Percentiles rank a stretch among this genome's conserved stretches.
Evolutionary conservation across 2,329 filamentous ascomycete genomes (phyloP).

Genomic region (Berkeleyomyces basicola): DNA sequence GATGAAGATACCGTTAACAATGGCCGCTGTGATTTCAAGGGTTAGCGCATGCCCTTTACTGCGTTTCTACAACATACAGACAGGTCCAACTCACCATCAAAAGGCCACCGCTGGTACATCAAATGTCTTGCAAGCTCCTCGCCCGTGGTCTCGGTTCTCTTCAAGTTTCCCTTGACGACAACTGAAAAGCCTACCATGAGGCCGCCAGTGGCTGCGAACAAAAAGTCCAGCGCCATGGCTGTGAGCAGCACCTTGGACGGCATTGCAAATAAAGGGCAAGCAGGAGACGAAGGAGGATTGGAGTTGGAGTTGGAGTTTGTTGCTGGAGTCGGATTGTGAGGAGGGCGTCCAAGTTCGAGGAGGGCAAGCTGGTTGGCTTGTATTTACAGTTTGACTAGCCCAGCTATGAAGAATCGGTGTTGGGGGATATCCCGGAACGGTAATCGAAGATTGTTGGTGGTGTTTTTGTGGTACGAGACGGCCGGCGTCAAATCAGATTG

Average conservation of each 20-base stretch:
- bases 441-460: not conserved
- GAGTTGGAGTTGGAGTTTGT: no score
- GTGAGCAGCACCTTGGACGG: constrained; percentile 37
- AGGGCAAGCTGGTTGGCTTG: not conserved
- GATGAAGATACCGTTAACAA: constrained; percentile 56
- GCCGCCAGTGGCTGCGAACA: constrained; percentile 37
- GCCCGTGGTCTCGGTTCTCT: constrained; percentile 26
- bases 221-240: constrained; percentile 30
- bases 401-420: not conserved
- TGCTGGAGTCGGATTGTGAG: not conserved
- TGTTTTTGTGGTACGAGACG: not conserved
- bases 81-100: constrained; percentile 21
- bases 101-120: constrained; percentile 36
- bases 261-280: constrained; percentile 22
- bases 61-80: constrained; percentile 17
- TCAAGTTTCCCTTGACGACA: constrained; percentile 31
- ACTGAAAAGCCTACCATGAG: constrained; percentile 39
- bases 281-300: not conserved
- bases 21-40: constrained; percentile 36
- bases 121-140: constrained; percentile 33
- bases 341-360: not conserved
- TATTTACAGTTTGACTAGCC: not conserved
- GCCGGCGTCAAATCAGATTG: constrained; percentile 3
- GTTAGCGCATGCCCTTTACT: constrained; percentile 3
- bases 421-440: not conserved